Conservation (phyloP, 2,329 filamentous ascomycete species). For the Fusarium circinatum region DNA sequence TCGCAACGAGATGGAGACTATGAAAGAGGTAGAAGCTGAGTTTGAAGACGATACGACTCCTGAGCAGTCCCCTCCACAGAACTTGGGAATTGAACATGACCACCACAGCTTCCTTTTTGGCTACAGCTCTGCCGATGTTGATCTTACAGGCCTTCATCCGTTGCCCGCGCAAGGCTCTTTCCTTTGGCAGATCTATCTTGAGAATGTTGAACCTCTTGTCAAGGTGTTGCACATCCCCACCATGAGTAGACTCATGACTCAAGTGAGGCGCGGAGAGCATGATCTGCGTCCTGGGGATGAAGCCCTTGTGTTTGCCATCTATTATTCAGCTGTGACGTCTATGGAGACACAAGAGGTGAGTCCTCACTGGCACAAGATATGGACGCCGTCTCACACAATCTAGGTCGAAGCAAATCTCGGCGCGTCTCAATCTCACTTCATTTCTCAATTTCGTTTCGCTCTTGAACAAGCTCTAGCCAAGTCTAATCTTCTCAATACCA, state of each 20-base stretch:
- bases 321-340: conserved; percentile 27
- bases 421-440: conserved; percentile 23
- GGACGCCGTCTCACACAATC: not conserved
- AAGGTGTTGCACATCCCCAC: conserved; percentile 35
- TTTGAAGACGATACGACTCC: conserved; percentile 31
- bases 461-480: conserved; percentile 36
- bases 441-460: conserved; percentile 36
- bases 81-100: not conserved
- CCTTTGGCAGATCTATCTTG: conserved; percentile 35
- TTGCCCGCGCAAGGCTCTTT: conserved; percentile 23
- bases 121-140: conserved; percentile 26
- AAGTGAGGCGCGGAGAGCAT: conserved; percentile 29
- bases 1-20: conserved; percentile 27
- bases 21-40: conserved; percentile 18
- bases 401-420: conserved; percentile 32
- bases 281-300: conserved; percentile 26
- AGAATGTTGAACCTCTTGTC: conserved; percentile 33
- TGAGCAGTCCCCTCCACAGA: conserved; percentile 30
- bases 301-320: conserved; percentile 34
- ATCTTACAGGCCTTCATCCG: conserved; percentile 26
- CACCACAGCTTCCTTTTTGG: conserved; percentile 37
- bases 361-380: not conserved
- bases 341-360: conserved; percentile 29
- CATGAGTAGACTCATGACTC: conserved; percentile 30
- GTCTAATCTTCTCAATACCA: conserved; percentile 34